phyloP scores from a whole-genome alignment of 2,329 filamentous ascomycete species.

The Exophiala calicioides region DNA sequence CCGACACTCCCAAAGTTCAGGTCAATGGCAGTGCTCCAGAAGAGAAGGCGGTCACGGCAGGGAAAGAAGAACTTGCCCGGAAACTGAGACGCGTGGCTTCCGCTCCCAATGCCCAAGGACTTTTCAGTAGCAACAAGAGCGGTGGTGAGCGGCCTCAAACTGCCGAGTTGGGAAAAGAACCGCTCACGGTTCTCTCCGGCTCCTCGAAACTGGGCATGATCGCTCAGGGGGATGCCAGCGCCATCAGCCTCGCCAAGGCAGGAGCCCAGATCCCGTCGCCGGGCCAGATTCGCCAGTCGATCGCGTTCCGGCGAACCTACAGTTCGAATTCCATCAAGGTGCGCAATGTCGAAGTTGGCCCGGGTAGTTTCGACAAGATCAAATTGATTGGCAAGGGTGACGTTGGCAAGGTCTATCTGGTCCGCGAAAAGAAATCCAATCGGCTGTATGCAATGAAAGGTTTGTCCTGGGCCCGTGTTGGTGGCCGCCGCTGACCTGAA shows the following conservation, averaged over 20 bases:
- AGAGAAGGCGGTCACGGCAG: constrained; percentile 70
- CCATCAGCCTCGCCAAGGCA: constrained; percentile 43
- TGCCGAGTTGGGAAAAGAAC: constrained; percentile 82
- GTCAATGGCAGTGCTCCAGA: constrained; percentile 66
- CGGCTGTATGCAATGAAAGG: constrained; percentile 98
- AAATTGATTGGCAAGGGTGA: constrained; percentile 99
- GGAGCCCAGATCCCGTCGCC: constrained; percentile 67
- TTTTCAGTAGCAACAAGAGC: constrained; percentile 66
- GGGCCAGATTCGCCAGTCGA: constrained; percentile 63
- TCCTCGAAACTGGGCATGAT: constrained; percentile 57
- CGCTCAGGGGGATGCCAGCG: constrained; percentile 40
- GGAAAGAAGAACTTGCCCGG: constrained; percentile 90
- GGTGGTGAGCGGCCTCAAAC: constrained; percentile 73
- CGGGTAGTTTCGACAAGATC: constrained; percentile 97
- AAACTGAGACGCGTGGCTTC: constrained; percentile 93
- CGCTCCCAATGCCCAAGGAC: constrained; percentile 91
- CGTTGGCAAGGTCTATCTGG: constrained; percentile 96
- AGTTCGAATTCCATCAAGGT: constrained; percentile 99
- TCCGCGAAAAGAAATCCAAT: constrained; percentile 95
- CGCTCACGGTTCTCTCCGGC: constrained; percentile 62
- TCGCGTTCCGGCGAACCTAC: constrained; percentile 90
- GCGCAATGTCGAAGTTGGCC: constrained; percentile 92
- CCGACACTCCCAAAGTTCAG: constrained; percentile 81
- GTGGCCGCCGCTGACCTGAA: constrained; percentile 34
- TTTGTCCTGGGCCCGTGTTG: constrained; percentile 45